These are phyloP conservation scores for Mallotus nudiflorus DNA, from an alignment of 345 rosid species.

Conservation along the genomic window DNA sequence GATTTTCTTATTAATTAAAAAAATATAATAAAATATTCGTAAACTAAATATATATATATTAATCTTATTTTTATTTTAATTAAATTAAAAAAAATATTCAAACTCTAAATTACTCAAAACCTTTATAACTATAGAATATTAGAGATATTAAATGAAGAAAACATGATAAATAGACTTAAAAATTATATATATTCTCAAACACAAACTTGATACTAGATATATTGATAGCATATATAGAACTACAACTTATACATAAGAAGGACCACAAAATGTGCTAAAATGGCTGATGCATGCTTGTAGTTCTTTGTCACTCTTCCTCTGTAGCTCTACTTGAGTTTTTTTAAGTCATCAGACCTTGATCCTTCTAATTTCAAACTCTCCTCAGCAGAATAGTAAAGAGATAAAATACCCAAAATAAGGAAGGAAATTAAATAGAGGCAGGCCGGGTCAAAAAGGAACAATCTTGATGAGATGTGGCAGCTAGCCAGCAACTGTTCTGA, in stretches of 20 bases:
- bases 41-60: too few species aligned
- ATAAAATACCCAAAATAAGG: not conserved
- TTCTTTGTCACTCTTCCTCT: too few species aligned
- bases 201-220: not conserved
- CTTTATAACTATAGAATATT: too few species aligned
- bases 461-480: not conserved
- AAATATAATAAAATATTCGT: not conserved
- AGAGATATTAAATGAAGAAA: too few species aligned
- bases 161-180: too few species aligned
- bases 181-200: not conserved
- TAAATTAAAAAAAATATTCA: too few species aligned
- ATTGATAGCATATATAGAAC: slow-evolving; percentile 14
- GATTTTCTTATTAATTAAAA: not conserved
- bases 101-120: too few species aligned
- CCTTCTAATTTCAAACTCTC: slow-evolving; percentile 13
- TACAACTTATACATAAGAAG: slow-evolving; percentile 28
- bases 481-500: not conserved
- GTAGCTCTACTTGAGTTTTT: slow-evolving; percentile 5
- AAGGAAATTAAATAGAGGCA: not conserved
- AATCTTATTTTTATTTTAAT: too few species aligned
- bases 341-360: slow-evolving; percentile 2
- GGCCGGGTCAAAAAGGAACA: not conserved
- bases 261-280: slow-evolving; percentile 24
- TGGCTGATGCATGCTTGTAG: slow-evolving; percentile 7
- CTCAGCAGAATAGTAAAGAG: slow-evolving; percentile 10